Conservation (phyloP, 2,329 filamentous ascomycete genomes). For the Sporothrix dimorphospora region DNA sequence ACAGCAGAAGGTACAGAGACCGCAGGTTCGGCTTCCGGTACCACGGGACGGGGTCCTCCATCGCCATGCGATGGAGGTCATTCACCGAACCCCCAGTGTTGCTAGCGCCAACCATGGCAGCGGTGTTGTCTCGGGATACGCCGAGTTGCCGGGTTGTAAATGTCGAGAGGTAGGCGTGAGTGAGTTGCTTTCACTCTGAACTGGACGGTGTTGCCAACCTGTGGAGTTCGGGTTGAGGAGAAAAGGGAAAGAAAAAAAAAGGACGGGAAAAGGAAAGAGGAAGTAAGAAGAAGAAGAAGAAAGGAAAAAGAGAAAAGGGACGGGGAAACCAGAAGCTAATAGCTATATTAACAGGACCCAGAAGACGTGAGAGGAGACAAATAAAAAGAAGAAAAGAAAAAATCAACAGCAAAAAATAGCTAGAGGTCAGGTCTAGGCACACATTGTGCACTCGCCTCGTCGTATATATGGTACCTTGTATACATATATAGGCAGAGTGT, state of each 20-base stretch:
- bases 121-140: conserved; percentile 4
- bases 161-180: neutral
- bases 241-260: neutral
- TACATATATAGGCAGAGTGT: conserved; percentile 24
- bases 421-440: neutral
- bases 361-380: neutral
- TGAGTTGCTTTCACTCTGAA: neutral
- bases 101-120: conserved; percentile 27
- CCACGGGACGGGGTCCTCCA: conserved; percentile 51
- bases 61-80: conserved; percentile 47
- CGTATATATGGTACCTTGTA: conserved; percentile 6
- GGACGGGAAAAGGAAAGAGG: neutral
- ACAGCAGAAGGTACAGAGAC: conserved; percentile 56
- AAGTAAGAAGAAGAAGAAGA: neutral
- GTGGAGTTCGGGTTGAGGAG: neutral
- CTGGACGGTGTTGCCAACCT: neutral
- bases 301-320: neutral
- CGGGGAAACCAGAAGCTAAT: neutral
- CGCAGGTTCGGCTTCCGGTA: conserved; percentile 61
- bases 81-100: conserved; percentile 30
- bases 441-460: conserved; percentile 9
- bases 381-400: neutral
- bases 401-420: neutral
- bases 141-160: neutral
- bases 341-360: conserved; percentile 6